These are phyloP conservation scores for Datisca glomerata DNA, from an alignment of 306 rosid species.

Conservation along the genomic window DNA sequence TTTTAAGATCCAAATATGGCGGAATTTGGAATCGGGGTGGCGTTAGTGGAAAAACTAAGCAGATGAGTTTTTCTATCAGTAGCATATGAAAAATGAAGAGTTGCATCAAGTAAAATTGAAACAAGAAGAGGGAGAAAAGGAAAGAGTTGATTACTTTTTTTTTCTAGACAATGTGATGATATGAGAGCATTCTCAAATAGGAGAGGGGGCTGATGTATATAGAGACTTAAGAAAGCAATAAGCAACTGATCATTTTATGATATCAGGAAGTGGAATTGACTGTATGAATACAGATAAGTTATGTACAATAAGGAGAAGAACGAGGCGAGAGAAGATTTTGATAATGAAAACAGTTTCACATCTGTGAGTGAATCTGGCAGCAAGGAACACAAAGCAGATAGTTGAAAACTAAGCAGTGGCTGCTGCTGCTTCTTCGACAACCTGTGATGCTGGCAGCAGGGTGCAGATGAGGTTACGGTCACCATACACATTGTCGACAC, in stretches of 20 bases:
- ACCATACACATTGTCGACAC: slow-evolving; percentile 84
- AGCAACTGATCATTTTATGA: slow-evolving; percentile 1
- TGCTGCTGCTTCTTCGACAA: slow-evolving; percentile 81
- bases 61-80: too few relatives aligned
- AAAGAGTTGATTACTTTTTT: too few relatives aligned
- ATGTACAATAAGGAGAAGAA: slow-evolving; percentile 16
- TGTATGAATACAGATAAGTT: slow-evolving; percentile 14
- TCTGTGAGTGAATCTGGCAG: slow-evolving; percentile 6
- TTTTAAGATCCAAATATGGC: too few relatives aligned
- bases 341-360: too few relatives aligned
- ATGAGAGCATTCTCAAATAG: too few relatives aligned
- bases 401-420: slow-evolving; percentile 56
- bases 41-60: too few relatives aligned
- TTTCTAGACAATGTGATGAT: too few relatives aligned
- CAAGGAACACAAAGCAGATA: slow-evolving; percentile 6
- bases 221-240: slow-evolving; percentile 1
- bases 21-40: too few relatives aligned
- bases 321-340: slow-evolving; percentile 6
- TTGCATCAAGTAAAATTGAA: too few relatives aligned
- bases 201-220: too few relatives aligned
- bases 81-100: too few relatives aligned
- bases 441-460: slow-evolving; percentile 66
- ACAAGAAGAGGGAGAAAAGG: too few relatives aligned
- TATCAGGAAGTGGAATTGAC: slow-evolving; percentile 1
- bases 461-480: slow-evolving; percentile 99